These are phyloP conservation scores for Malassezia slooffiae DNA, from an alignment of 1,284 basidiomycete species.

Conservation along the genomic window DNA sequence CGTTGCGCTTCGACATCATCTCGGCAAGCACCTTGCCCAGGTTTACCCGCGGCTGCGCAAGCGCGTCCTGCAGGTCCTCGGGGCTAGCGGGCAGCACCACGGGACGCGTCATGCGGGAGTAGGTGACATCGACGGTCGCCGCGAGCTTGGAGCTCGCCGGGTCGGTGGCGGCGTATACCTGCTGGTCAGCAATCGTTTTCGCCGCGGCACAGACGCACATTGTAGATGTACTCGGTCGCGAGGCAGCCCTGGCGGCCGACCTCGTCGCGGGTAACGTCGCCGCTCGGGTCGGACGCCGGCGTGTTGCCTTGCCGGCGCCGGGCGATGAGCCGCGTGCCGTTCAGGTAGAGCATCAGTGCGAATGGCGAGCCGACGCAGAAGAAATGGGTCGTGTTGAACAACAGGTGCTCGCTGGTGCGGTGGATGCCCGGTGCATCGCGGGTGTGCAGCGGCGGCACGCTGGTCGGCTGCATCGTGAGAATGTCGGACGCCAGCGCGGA, in stretches of 20 bases:
- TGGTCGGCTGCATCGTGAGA: conserved; percentile 53
- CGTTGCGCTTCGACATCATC: conserved; percentile 29
- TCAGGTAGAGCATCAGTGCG: conserved; percentile 52
- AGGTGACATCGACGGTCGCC: conserved; percentile 45
- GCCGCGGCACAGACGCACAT: conserved; percentile 22
- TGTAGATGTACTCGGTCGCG: conserved; percentile 51
- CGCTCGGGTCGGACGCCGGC: conserved; percentile 45
- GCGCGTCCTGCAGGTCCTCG: conserved; percentile 33
- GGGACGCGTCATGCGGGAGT: conserved; percentile 45
- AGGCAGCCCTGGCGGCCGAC: conserved; percentile 52
- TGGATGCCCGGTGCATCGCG: conserved; percentile 9
- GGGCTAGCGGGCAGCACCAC: conserved; percentile 45
- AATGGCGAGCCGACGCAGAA: conserved; percentile 53
- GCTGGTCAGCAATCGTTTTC: neutral
- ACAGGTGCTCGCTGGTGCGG: conserved; percentile 16
- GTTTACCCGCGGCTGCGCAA: conserved; percentile 36
- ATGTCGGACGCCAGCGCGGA: conserved; percentile 53
- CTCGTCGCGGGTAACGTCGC: conserved; percentile 47
- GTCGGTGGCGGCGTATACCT: conserved; percentile 45
- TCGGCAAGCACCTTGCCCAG: conserved; percentile 42
- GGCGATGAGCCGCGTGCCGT: conserved; percentile 53
- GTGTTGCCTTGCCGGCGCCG: conserved; percentile 51
- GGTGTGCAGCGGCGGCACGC: conserved; percentile 36
- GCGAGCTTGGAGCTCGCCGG: conserved; percentile 48
- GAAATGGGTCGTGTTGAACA: conserved; percentile 50